phyloP scores from a whole-genome alignment of 2,329 filamentous ascomycete species.

The Dothidotthia symphoricarpi region DNA sequence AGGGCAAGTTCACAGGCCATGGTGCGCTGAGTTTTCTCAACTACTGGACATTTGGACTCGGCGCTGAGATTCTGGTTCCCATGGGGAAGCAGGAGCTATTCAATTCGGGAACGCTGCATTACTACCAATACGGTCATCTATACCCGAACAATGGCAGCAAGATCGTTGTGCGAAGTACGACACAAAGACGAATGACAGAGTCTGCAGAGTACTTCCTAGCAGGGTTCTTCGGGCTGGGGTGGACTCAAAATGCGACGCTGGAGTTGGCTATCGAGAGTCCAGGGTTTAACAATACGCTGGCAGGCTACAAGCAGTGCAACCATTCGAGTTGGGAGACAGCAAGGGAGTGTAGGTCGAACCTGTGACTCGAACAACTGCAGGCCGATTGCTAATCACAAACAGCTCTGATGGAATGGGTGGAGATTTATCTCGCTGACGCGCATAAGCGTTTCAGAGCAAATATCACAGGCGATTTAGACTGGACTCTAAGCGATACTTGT shows the following conservation, averaged over 20 bases:
- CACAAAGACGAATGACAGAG: conserved; percentile 74
- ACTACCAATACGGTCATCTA: conserved; percentile 69
- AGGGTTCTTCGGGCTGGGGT: conserved; percentile 74
- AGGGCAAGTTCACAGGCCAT: conserved; percentile 55
- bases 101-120: conserved; percentile 67
- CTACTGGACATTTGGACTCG: conserved; percentile 67
- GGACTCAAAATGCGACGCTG: conserved; percentile 70
- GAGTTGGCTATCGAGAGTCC: conserved; percentile 66
- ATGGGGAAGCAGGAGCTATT: conserved; percentile 72
- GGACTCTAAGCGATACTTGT: conserved; percentile 38
- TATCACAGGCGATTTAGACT: conserved; percentile 43
- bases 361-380: background rate
- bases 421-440: conserved; percentile 64
- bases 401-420: conserved; percentile 60
- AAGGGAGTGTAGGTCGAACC: conserved; percentile 44
- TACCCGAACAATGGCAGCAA: conserved; percentile 69
- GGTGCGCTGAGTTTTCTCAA: conserved; percentile 66
- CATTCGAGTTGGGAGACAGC: conserved; percentile 55
- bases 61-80: conserved; percentile 69
- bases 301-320: conserved; percentile 65
- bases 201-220: conserved; percentile 75
- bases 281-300: conserved; percentile 68
- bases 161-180: conserved; percentile 71
- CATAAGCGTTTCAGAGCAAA: conserved; percentile 59
- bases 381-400: conserved; percentile 28